phyloP scores from a whole-genome alignment of 768 basidiomycete genomes.

The Leccinellum rugosiceps region DNA sequence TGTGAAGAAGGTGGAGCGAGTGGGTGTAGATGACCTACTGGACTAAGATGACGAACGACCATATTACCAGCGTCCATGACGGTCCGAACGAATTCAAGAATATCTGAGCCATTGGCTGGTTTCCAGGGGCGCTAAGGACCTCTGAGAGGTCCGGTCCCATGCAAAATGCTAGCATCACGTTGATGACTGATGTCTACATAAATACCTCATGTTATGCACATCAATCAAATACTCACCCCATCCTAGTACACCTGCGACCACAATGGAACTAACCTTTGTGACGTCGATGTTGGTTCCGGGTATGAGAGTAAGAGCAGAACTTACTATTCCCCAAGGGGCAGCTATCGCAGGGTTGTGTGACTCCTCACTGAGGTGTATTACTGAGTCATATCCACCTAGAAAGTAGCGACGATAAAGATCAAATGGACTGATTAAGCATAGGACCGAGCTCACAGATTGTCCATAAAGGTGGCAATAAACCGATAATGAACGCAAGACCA shows the following conservation, averaged over 20 bases:
- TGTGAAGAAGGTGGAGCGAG: background rate
- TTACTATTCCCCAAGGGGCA: conserved; percentile 56
- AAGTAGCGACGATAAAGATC: background rate
- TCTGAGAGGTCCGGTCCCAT: conserved; percentile 49
- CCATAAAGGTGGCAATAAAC: conserved; percentile 47
- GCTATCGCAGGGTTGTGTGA: conserved; percentile 51
- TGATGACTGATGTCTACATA: conserved; percentile 35
- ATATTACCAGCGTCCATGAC: conserved; percentile 43
- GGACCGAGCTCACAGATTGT: conserved; percentile 32
- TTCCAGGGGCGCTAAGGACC: conserved; percentile 28
- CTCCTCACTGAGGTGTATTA: conserved; percentile 51
- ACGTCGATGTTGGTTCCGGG: background rate
- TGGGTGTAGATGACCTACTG: conserved; percentile 31
- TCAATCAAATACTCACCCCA: conserved; percentile 30
- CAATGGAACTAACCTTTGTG: conserved; percentile 33
- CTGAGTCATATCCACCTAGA: conserved; percentile 42
- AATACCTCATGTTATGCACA: background rate
- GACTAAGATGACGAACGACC: conserved; percentile 49
- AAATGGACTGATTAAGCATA: background rate
- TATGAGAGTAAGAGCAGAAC: background rate
- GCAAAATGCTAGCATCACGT: conserved; percentile 53
- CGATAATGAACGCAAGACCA: conserved; percentile 45
- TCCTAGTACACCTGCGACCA: conserved; percentile 44
- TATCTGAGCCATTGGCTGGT: conserved; percentile 44
- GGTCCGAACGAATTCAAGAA: conserved; percentile 39